Conservation (phyloP, 805 yeast species). For the Candida nonsorbophila region DNA sequence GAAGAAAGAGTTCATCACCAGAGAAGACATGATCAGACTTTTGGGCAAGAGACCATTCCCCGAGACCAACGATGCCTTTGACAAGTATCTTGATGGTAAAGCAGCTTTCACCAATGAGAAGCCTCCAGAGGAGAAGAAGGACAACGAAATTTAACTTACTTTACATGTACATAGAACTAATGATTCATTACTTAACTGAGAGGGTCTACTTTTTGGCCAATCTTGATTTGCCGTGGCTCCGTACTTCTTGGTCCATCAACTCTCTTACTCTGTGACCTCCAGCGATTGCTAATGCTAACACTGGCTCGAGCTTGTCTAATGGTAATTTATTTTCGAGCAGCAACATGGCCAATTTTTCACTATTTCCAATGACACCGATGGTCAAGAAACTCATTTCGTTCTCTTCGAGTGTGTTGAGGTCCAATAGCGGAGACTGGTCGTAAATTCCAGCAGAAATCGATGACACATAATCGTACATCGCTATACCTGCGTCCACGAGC, state of each 20-base stretch:
- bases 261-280: constrained; percentile 82
- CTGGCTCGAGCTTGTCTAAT: constrained; percentile 68
- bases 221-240: constrained; percentile 57
- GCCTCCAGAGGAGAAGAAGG: too few relatives aligned
- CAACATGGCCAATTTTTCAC: constrained; percentile 72
- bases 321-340: constrained; percentile 82
- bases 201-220: too few relatives aligned
- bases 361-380: constrained; percentile 76
- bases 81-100: constrained; percentile 64
- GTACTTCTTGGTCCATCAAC: constrained; percentile 79
- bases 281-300: constrained; percentile 76
- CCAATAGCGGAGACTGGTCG: constrained; percentile 73
- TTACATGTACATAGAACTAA: too few relatives aligned
- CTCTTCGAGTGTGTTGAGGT: constrained; percentile 79
- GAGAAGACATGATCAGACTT: constrained; percentile 73
- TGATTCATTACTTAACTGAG: too few relatives aligned
- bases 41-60: constrained; percentile 77
- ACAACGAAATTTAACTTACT: too few relatives aligned
- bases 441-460: constrained; percentile 76
- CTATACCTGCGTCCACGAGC: constrained; percentile 89
- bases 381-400: constrained; percentile 77
- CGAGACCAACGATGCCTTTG: constrained; percentile 82
- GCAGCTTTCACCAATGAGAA: too few relatives aligned
- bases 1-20: constrained; percentile 70
- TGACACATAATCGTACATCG: constrained; percentile 86